Percentiles rank a stretch among this genome's conserved stretches.
These are phyloP conservation scores for Rosa persica DNA, from an alignment of 306 rosid genomes.

Conservation along the genomic window DNA sequence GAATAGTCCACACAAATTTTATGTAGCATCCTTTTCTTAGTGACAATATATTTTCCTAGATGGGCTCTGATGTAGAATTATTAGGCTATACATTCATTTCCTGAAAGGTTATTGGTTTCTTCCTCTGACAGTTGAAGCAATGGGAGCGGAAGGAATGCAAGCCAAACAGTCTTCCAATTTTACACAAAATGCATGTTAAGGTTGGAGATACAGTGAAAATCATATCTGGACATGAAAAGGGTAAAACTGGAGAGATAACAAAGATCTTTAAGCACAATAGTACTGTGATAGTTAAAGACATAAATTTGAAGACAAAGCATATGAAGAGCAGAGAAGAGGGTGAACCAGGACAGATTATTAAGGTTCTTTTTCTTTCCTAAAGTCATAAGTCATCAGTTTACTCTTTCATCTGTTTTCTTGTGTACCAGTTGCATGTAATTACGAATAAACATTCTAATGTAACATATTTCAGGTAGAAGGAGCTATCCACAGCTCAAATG, in stretches of 20 bases:
- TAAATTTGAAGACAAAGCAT: constrained; percentile 91
- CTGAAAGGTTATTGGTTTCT: constrained; percentile 17
- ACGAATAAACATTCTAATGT: constrained; percentile 3
- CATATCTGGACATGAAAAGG: constrained; percentile 87
- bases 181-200: constrained; percentile 92
- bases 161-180: constrained; percentile 83
- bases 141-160: constrained; percentile 97
- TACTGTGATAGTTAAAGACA: constrained; percentile 61
- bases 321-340: constrained; percentile 82
- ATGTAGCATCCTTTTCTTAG: not conserved
- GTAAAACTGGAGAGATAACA: constrained; percentile 77
- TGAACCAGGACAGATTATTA: constrained; percentile 78
- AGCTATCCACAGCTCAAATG: constrained; percentile 92
- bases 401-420: not conserved
- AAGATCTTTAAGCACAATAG: constrained; percentile 77
- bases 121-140: constrained; percentile 60
- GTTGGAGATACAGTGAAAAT: constrained; percentile 87
- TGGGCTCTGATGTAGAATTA: constrained; percentile 1
- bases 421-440: constrained; percentile 13
- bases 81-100: not conserved
- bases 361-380: constrained; percentile 50
- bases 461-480: constrained; percentile 65
- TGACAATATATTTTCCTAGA: not conserved
- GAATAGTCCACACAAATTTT: not conserved
- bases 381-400: constrained; percentile 6